Conservation (phyloP, 164 flowering plant genomes). For the Vitis labrusca region DNA sequence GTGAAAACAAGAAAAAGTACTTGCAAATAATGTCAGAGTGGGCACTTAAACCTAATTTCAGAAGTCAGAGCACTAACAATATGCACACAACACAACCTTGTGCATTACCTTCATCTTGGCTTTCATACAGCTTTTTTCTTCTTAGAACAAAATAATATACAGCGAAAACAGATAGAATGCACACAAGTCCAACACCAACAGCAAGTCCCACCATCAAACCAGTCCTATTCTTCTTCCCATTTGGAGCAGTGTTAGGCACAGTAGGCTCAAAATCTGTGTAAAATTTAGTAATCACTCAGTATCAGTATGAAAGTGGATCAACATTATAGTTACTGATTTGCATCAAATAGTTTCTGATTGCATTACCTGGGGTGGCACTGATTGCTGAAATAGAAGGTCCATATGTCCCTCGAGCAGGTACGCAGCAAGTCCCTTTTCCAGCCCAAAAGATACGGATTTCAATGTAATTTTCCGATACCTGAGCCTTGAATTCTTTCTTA, state of each 20-base stretch:
- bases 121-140: constrained; percentile 22
- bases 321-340: too few species aligned
- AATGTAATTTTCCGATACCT: constrained; percentile 61
- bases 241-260: constrained; percentile 52
- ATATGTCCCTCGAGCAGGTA: constrained; percentile 67
- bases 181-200: constrained; percentile 40
- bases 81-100: neutral
- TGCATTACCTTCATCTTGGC: constrained; percentile 56
- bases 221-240: constrained; percentile 36
- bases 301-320: too few species aligned
- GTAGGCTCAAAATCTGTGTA: constrained; percentile 63
- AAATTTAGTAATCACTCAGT: constrained; percentile 1
- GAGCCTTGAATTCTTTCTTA: constrained; percentile 28
- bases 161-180: constrained; percentile 28
- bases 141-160: constrained; percentile 32
- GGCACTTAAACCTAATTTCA: too few species aligned
- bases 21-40: too few species aligned
- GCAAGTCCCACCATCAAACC: constrained; percentile 60
- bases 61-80: too few species aligned
- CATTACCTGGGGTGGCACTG: constrained; percentile 70
- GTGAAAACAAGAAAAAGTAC: too few species aligned
- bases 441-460: constrained; percentile 95
- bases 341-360: neutral
- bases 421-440: constrained; percentile 93
- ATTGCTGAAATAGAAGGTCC: constrained; percentile 90